phyloP scores from a whole-genome alignment of 768 basidiomycete genomes.

The Tricholoma hemisulphureum region DNA sequence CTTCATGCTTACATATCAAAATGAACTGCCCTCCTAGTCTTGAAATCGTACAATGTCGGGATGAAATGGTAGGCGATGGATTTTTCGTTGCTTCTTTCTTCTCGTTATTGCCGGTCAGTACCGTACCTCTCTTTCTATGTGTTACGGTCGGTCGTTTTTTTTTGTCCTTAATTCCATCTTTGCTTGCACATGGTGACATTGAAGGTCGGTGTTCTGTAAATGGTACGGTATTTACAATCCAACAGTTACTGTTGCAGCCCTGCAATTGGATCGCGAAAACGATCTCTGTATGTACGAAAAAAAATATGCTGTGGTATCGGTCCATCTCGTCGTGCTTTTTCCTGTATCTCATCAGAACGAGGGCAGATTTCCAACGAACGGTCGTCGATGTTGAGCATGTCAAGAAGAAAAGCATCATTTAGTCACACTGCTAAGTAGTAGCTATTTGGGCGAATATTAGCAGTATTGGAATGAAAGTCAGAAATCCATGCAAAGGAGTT shows the following conservation, averaged over 20 bases:
- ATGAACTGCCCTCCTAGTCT: not conserved
- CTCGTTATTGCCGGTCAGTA: conserved; percentile 1
- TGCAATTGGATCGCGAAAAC: not conserved
- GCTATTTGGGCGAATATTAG: too few relatives aligned
- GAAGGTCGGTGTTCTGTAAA: conserved; percentile 1
- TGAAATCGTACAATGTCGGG: not conserved
- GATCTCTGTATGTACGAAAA: not conserved
- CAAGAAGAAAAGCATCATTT: too few relatives aligned
- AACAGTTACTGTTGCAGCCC: not conserved
- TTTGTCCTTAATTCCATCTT: not conserved
- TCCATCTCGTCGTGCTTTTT: not conserved
- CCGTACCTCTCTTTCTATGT: not conserved
- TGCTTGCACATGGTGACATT: not conserved
- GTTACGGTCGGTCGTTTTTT: conserved; percentile 2
- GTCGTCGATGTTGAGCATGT: not conserved
- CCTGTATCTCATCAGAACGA: not conserved
- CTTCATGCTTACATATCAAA: conserved; percentile 1
- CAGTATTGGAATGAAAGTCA: too few relatives aligned
- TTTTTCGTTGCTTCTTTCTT: not conserved
- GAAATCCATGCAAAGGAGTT: too few relatives aligned
- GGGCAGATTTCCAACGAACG: not conserved
- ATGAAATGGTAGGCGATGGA: conserved; percentile 2
- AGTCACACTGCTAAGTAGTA: too few relatives aligned
- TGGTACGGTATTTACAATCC: not conserved
- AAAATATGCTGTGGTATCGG: not conserved